A percentile compares a stretch with the other conserved stretches of the same genome.
Evolutionary conservation across 768 basidiomycete genomes (phyloP).

Genomic region (Omphalotus guepiniiformis): DNA sequence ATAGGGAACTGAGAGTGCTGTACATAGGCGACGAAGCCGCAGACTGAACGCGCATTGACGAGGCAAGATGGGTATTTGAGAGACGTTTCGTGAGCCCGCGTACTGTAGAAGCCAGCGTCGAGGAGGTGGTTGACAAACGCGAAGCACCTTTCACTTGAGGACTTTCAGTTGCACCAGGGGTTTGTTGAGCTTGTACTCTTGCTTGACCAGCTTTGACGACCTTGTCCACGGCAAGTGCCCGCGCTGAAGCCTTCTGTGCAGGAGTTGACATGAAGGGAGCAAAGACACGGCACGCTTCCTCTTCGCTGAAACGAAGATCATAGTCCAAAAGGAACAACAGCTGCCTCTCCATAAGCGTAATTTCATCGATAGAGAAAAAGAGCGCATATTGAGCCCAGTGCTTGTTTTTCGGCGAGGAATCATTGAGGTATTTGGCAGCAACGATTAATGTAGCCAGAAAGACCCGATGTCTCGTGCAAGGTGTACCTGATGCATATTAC

Average conservation of each 20-base stretch:
- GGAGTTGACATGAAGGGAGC: constrained; percentile 55
- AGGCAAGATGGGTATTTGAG: constrained; percentile 38
- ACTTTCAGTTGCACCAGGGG: constrained; percentile 35
- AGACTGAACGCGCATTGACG: constrained; percentile 21
- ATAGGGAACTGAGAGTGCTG: constrained; percentile 35
- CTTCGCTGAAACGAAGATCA: constrained; percentile 86
- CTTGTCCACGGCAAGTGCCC: constrained; percentile 49
- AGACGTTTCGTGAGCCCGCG: constrained; percentile 57
- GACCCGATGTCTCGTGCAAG: constrained; percentile 91
- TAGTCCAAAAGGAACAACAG: constrained; percentile 90
- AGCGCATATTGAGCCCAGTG: constrained; percentile 84
- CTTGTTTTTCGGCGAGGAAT: constrained; percentile 91
- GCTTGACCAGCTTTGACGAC: constrained; percentile 52
- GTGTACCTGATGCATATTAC: constrained; percentile 51
- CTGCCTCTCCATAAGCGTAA: constrained; percentile 98
- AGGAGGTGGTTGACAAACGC: constrained; percentile 28
- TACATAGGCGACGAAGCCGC: constrained; percentile 31
- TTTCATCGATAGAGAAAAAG: constrained; percentile 72
- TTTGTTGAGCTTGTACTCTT: constrained; percentile 45
- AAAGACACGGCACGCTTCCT: constrained; percentile 70
- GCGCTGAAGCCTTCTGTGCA: constrained; percentile 36
- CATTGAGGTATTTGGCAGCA: constrained; percentile 95
- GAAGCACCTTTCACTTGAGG: constrained; percentile 24
- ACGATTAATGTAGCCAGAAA: constrained; percentile 96
- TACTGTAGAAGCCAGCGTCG: constrained; percentile 46